Base-by-base conservation (phyloP, 345 rosid species). In the Bruguiera sexangula region DNA sequence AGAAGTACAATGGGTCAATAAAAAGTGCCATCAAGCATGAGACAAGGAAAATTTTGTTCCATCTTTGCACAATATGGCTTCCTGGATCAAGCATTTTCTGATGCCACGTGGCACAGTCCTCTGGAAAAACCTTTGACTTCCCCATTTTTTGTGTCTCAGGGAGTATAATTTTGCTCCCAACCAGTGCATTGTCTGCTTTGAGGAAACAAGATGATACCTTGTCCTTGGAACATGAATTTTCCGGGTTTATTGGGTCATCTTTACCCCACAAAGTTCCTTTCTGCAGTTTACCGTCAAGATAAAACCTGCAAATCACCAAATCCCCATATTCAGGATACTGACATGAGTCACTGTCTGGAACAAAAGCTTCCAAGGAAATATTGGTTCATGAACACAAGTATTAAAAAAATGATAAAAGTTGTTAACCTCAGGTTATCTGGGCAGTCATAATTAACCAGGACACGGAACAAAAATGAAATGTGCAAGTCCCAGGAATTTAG, bases 21-120 rank as follows among this genome's bases (percentile, higher is more conserved):
- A 93, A 93, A 72, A 93, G 96, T 43, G 98, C 96, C 53, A 91
- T 75, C 83, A 93, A 80, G 69, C 97, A 86, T 0, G 96, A 78
- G 63, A 88, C 57, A 29, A 93, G 90, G 79, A 93, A 93, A 62
- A 91, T 80, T 83, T 91, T 78, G 69, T 91, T 93, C 98, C 97
- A 93, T 62, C 72, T 79, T 77, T 91, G 78, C 69, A 93, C 86
- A 31, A 86, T 86, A 69, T 93, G 92, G 59, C 94, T 89, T 46
- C 91, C 92, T 1, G 98, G 98, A 75, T 91, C 97, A 39, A 91
- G 96, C 51, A 91, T 88, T 54, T 77, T 89, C 69, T 67, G 86
- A 83, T 79, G 78, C 96, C 93, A 89, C 2, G 90, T 78, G 13
- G 37, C 70, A 70, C 73, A 80, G 5, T 76, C 84, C 63, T 77